Evolutionary conservation across 495 filamentous ascomycete genomes (phyloP).

Genomic region (Penicillium herquei): DNA sequence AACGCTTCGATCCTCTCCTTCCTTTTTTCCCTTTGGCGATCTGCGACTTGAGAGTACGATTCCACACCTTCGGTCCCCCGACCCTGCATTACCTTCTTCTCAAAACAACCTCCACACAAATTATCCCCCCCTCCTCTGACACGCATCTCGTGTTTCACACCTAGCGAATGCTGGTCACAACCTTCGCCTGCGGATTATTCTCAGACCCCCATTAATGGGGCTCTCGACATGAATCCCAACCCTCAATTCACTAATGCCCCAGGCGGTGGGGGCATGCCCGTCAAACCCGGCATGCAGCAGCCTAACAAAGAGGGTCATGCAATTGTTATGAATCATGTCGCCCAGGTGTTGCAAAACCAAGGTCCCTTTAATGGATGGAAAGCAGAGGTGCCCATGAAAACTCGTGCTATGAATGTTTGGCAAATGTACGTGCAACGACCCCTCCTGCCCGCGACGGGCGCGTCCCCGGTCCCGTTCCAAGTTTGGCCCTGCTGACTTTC

Average conservation of each 20-base stretch:
- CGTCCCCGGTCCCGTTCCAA: background rate
- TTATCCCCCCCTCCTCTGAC: background rate
- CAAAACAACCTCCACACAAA: background rate
- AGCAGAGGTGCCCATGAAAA: constrained; percentile 37
- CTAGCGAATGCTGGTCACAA: constrained; percentile 45
- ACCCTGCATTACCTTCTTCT: constrained; percentile 4
- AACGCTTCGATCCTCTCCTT: constrained; percentile 2
- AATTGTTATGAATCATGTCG: constrained; percentile 37
- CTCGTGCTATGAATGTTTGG: constrained; percentile 40
- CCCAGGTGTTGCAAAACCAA: constrained; percentile 36
- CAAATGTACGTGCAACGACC: constrained; percentile 38
- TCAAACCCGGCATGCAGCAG: constrained; percentile 37
- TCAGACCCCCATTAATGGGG: constrained; percentile 45
- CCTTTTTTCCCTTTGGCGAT: constrained; percentile 2
- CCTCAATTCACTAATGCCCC: constrained; percentile 40
- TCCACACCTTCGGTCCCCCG: background rate
- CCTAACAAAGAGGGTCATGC: constrained; percentile 35
- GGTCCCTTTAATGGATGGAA: constrained; percentile 47
- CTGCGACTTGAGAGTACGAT: background rate
- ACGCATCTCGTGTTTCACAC: constrained; percentile 2
- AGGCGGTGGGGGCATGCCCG: constrained; percentile 38
- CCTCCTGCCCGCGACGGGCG: background rate
- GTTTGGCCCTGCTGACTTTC: background rate
- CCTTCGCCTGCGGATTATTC: constrained; percentile 37
- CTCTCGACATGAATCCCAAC: constrained; percentile 51